Evolutionary conservation across 2,329 filamentous ascomycete genomes (phyloP), one percentile per base, ranked within the genome.

Genomic region (Sclerotinia sclerotiorum): DNA sequence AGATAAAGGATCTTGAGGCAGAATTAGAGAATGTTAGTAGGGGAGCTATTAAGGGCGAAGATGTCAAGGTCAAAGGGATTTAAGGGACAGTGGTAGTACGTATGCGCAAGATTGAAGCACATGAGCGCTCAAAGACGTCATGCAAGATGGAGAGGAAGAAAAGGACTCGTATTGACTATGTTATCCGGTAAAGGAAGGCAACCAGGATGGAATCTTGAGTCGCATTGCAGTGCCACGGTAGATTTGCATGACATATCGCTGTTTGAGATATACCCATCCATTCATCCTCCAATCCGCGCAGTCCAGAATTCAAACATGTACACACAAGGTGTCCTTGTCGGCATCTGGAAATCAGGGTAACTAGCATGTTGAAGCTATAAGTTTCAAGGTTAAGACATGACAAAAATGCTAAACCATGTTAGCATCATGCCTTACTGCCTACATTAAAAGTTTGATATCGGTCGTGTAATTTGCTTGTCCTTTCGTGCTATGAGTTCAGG

Each of bases 1-100:
- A 69, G 32, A 65, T 69, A 39, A 56, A 48, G 48, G 67, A 19
- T 19, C 49, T 69, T 21, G 69, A 70, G 52, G 62, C 29, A 39
- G 48, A 56, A 46, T 44, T 70, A 32, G 65, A 67, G 48, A 54
- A 52, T 21, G 27, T 63, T 8, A 67, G 65, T 48, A 48, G 35
- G 27, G 65, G 65, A 10, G 58, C 58, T 49, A 39, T 67, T 6
- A 67, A 67, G 48, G 57, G 65, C 19, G 65, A 63, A 29, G 65
- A 67, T 46, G 52, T 67, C 15, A 67, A 54, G 32, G 35, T 62
- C 46, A 67, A 54, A 61, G 65, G 65, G 19, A 17, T 67, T 19
- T 67, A 32, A 67, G 10, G 39, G 29, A n/a, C 15, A 2, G 11
- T 54, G 48, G 35, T 29, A 8, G 56, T 64, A 32, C 51, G 35